A percentile compares a stretch with the other conserved stretches of the same genome.
Conservation (phyloP, 495 filamentous ascomycete species). For the Penicillium soppii region DNA sequence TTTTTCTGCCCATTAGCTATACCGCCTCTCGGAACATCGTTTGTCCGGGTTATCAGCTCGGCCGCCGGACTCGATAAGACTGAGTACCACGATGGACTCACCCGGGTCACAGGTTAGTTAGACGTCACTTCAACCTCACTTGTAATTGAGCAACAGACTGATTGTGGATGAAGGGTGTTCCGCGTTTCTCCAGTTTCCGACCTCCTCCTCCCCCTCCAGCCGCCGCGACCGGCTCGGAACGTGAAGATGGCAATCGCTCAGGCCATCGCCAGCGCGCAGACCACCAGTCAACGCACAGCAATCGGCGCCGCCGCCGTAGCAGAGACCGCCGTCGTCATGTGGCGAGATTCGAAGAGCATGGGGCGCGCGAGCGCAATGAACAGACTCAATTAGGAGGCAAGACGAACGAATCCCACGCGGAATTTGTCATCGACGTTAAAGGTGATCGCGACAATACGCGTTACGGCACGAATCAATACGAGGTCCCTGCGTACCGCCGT, state of each 20-base stretch:
- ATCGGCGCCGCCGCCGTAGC: too few relatives aligned
- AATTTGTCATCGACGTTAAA: constrained; percentile 52
- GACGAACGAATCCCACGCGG: neutral
- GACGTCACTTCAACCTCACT: neutral
- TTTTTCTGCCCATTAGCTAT: constrained; percentile 8
- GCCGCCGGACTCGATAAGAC: constrained; percentile 11
- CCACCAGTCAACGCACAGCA: too few relatives aligned
- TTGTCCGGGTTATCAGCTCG: constrained; percentile 9
- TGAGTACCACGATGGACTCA: constrained; percentile 36
- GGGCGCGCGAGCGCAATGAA: neutral
- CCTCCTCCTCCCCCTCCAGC: neutral
- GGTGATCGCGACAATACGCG: constrained; percentile 61
- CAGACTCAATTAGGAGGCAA: too few relatives aligned
- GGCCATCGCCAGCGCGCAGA: neutral
- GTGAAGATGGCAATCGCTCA: neutral
- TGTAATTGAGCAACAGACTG: neutral
- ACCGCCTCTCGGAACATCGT: constrained; percentile 8
- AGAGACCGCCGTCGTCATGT: neutral
- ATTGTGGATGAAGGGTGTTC: constrained; percentile 41
- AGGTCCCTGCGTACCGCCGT: constrained; percentile 58
- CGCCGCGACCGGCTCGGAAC: neutral
- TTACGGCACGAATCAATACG: constrained; percentile 64
- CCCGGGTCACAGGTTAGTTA: constrained; percentile 35
- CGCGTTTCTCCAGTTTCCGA: constrained; percentile 62
- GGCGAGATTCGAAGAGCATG: neutral